A percentile compares a stretch with the other conserved stretches of the same genome.
phyloP scores from a whole-genome alignment of 306 rosid species.

The Sindora glabra region DNA sequence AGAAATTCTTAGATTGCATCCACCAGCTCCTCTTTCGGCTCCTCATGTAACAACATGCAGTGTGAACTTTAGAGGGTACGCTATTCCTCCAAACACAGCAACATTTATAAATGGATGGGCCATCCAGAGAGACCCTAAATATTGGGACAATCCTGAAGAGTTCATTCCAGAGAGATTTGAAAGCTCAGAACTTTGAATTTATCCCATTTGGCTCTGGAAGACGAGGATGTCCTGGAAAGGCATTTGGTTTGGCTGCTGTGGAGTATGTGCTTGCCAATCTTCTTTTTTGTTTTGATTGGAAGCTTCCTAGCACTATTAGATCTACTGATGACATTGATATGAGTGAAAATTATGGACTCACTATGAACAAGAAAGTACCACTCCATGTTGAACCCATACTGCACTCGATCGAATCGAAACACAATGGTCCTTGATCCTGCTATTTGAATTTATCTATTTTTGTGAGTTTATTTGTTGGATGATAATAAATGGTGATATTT shows the following conservation, averaged over 20 bases:
- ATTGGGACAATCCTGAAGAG: constrained; percentile 13
- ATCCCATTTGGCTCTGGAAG: constrained; percentile 19
- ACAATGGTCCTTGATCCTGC: too few relatives aligned
- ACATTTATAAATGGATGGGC: constrained; percentile 36
- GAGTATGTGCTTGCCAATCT: constrained; percentile 27
- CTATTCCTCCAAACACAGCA: constrained; percentile 23
- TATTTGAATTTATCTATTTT: too few relatives aligned
- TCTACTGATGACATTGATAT: not conserved
- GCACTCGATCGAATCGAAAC: too few relatives aligned
- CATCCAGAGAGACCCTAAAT: constrained; percentile 27
- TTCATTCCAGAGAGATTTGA: constrained; percentile 23
- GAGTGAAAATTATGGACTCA: not conserved
- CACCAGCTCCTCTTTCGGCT: constrained; percentile 27
- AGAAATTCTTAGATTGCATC: constrained; percentile 45
- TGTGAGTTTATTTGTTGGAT: too few relatives aligned
- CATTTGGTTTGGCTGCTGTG: constrained; percentile 8
- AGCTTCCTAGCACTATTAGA: not conserved
- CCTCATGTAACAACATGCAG: constrained; percentile 21
- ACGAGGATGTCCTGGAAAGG: constrained; percentile 22
- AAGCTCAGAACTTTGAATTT: constrained; percentile 7
- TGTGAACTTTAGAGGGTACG: constrained; percentile 27
- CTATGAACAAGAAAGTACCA: constrained; percentile 15
- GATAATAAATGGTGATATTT: too few relatives aligned
- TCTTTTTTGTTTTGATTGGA: constrained; percentile 18
- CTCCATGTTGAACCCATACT: constrained; percentile 21